Base-by-base conservation (phyloP, 2,329 filamentous ascomycete genomes). In the Botrytis cinerea region DNA sequence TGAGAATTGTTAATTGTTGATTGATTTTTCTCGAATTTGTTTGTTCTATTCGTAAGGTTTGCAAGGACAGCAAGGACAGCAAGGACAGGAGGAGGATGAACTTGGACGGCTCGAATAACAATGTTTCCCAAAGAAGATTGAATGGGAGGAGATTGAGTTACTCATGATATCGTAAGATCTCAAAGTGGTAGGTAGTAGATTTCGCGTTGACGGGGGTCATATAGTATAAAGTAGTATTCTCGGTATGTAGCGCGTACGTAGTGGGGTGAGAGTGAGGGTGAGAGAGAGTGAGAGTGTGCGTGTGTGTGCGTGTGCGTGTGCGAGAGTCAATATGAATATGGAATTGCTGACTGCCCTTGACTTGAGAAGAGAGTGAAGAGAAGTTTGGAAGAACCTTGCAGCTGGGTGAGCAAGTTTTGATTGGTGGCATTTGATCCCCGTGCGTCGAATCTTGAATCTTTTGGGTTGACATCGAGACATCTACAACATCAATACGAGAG, bases 131-230 rank as follows among this genome's bases (percentile, higher is more conserved):
- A 7, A 32, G n/a, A 45, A 28, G 28, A 14, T 38, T 67, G 45
- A 67, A 67, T 32, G 45, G 48, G 5, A 67, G 28, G 28, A n/a
- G 20, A 4, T 67, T 35, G 46, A 51, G 57, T 51, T 51, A 54
- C 35, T 62, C 69, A 73, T 62, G 38, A 22, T 60, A 48, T 51
- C 64, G 35, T 48, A 25, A 46, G 32, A 68, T 51, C 32, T 68
- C 45, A 16, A 69, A 22, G 57, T 69, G 22, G n/a, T 22, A 48
- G 28, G n/a, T 67, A 35, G 40, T 28, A 54, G 51, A 54, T 28
- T n/a, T 54, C 51, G 48, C 12, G 48, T 51, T 51, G 48, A 51
- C 25, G 22, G 46, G 46, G 46, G 22, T 25, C 10, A 2, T 51
- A 2, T 51, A n/a, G 25, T 51, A 14, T 48, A 45, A 14, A 18